These are phyloP conservation scores for Diaporthe sp. DNA, from an alignment of 2,329 filamentous ascomycete species.

Conservation along the genomic window DNA sequence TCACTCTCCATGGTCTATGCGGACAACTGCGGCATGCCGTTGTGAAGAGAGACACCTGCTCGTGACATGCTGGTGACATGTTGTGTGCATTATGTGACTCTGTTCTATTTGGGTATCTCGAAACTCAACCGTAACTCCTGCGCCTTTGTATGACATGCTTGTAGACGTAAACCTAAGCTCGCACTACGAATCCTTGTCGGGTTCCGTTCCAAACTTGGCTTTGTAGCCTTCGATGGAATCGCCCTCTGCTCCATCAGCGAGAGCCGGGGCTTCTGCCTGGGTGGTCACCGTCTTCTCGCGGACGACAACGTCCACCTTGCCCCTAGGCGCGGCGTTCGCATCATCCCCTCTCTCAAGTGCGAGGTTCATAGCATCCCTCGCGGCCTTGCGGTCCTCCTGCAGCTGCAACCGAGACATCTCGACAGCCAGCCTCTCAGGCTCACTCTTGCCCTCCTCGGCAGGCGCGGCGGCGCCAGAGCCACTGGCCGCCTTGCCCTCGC, in stretches of 20 bases:
- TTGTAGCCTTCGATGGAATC: constrained; percentile 67
- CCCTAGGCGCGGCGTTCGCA: constrained; percentile 44
- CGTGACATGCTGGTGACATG: constrained; percentile 9
- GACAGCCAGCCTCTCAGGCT: constrained; percentile 47
- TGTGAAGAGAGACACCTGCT: constrained; percentile 10
- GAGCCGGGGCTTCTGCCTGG: constrained; percentile 55
- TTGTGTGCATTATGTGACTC: not conserved
- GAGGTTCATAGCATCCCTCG: constrained; percentile 58
- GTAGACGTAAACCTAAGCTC: not conserved
- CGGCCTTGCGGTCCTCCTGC: constrained; percentile 58
- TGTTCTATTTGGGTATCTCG: constrained; percentile 37
- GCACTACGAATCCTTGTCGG: constrained; percentile 35
- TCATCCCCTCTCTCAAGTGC: constrained; percentile 64
- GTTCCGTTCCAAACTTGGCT: constrained; percentile 53
- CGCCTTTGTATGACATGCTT: constrained; percentile 21
- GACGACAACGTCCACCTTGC: constrained; percentile 63
- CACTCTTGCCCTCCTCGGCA: constrained; percentile 34
- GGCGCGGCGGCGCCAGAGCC: not conserved
- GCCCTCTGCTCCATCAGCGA: constrained; percentile 48
- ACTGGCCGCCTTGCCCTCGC: not conserved
- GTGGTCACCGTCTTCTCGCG: constrained; percentile 64
- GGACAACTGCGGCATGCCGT: constrained; percentile 3
- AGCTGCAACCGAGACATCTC: constrained; percentile 60
- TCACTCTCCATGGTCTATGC: not conserved
- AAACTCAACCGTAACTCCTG: constrained; percentile 38